Base-by-base conservation (phyloP, 495 filamentous ascomycete species). In the Podospora australis region DNA sequence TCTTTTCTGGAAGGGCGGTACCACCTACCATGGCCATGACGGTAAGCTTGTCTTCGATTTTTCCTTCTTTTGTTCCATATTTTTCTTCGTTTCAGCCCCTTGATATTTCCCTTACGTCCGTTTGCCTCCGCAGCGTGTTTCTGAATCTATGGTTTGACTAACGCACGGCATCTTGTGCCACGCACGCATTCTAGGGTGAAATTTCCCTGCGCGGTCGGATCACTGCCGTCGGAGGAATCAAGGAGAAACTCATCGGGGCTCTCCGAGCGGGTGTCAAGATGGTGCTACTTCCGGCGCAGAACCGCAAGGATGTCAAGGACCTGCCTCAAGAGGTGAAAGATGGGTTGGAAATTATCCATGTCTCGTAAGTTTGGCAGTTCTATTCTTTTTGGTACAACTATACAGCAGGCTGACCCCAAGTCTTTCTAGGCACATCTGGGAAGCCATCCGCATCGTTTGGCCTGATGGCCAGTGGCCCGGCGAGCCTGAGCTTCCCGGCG, bases 211-310 rank as follows among this genome's bases (percentile, higher is more conserved):
- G 94, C 13, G 92, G 92, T 10, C 79, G 88, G 51, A 84, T 99
- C 43, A 78, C 72, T 70, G 86, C 88, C 8, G 90, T 95, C 47
- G 92, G 92, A 17, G 92, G 94, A 19, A 97, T 97, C 69, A 96
- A 96, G 74, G 92, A 99, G 79, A 99, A 99, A 65, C 72, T 97
- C 23, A 97, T 99, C 61, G 92, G 92, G 10, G 94, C 92, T 22
- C 68, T 90, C 54, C 81, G 90, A 51, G 94, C 92, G 16, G 92
- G 92, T 20, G 92, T 99, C 43, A 94, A 92, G 74, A 92, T 86
- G 30, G 92, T 97, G 25, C 70, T 99, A 46, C 72, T 99, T 25
- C 92, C 92, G 24, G 77, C 83, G 32, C 80, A 84, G 52, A 99
- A 99, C 64, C 78, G 83, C 54, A 96, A 96, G 69, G 94, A 99